A percentile compares a stretch with the other conserved stretches of the same genome.
Evolutionary conservation across 208 protist genomes (phyloP).

Genomic region (Crithidia sp.): DNA sequence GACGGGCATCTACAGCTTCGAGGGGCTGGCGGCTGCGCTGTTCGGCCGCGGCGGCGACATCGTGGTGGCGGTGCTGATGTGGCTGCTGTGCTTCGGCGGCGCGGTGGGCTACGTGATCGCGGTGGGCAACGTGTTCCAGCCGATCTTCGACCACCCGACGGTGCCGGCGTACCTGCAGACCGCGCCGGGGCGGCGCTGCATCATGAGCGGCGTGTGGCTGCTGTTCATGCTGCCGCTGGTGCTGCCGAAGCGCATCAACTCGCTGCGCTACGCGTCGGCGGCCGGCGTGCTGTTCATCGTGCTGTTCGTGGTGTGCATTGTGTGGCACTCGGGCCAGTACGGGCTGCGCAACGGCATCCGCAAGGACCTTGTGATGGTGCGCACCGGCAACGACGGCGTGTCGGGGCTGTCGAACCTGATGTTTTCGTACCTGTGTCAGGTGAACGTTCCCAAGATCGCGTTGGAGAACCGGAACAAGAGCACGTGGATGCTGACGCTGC

Average conservation of each 20-base stretch:
- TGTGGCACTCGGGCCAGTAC: conserved; percentile 49
- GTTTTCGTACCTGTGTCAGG: conserved; percentile 78
- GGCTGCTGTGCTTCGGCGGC: conserved; percentile 59
- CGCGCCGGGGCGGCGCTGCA: conserved; percentile 28
- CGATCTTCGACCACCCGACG: conserved; percentile 38
- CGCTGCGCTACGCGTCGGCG: conserved; percentile 57
- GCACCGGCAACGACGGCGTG: conserved; percentile 47
- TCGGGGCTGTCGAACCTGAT: conserved; percentile 48
- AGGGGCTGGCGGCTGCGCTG: conserved; percentile 45
- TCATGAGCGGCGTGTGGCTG: conserved; percentile 51
- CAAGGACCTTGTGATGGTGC: conserved; percentile 41
- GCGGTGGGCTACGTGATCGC: conserved; percentile 70
- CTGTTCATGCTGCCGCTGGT: conserved; percentile 64
- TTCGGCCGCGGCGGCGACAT: conserved; percentile 64
- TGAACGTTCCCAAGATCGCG: no score
- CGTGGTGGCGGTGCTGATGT: conserved; percentile 44
- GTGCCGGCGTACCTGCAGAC: conserved; percentile 40
- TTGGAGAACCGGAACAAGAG: conserved; percentile 31
- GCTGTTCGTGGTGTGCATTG: conserved; percentile 61
- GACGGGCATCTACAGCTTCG: conserved; percentile 60
- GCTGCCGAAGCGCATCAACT: conserved; percentile 67
- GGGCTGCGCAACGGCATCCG: conserved; percentile 38
- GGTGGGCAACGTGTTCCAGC: conserved; percentile 46
- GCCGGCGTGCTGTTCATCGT: conserved; percentile 53
- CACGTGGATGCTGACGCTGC: conserved; percentile 33